These are phyloP conservation scores for Xanthoconium stramineum DNA, from an alignment of 768 basidiomycete species.

Conservation along the genomic window DNA sequence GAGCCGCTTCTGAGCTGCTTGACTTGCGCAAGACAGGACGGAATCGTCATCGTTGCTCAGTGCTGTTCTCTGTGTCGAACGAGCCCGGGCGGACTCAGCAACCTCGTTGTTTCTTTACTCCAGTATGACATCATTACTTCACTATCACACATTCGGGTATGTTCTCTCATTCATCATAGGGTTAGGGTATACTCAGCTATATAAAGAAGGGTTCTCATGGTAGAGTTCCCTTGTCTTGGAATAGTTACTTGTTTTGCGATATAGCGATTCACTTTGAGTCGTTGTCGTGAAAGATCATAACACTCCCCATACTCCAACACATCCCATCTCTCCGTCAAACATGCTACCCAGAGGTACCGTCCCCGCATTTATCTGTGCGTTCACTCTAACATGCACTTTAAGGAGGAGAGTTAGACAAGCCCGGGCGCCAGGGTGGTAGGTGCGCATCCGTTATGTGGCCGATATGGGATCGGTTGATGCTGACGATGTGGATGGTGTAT, in stretches of 20 bases:
- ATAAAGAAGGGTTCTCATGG: no score
- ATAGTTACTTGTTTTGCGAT: no score
- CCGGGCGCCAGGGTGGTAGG: constrained; percentile 86
- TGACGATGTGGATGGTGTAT: background rate
- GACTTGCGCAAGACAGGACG: constrained; percentile 76
- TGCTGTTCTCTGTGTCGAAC: background rate
- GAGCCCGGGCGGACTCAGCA: constrained; percentile 8
- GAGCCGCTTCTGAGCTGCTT: constrained; percentile 52
- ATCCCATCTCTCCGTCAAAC: no score
- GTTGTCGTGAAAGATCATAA: no score
- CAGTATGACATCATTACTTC: no score
- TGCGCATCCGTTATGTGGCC: constrained; percentile 22
- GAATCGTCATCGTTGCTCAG: constrained; percentile 75
- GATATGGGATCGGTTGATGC: constrained; percentile 8
- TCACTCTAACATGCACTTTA: background rate
- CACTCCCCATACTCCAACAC: no score
- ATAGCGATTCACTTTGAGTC: no score
- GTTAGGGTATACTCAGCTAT: no score
- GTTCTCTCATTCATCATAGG: no score
- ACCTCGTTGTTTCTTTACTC: background rate
- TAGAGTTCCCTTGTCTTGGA: no score
- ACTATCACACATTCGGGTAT: no score
- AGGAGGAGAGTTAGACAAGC: constrained; percentile 81
- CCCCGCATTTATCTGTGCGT: background rate
- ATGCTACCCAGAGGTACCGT: no score